These are phyloP conservation scores for Sphaerulina vaccinii DNA, from an alignment of 2,329 filamentous ascomycete genomes.

Conservation along the genomic window DNA sequence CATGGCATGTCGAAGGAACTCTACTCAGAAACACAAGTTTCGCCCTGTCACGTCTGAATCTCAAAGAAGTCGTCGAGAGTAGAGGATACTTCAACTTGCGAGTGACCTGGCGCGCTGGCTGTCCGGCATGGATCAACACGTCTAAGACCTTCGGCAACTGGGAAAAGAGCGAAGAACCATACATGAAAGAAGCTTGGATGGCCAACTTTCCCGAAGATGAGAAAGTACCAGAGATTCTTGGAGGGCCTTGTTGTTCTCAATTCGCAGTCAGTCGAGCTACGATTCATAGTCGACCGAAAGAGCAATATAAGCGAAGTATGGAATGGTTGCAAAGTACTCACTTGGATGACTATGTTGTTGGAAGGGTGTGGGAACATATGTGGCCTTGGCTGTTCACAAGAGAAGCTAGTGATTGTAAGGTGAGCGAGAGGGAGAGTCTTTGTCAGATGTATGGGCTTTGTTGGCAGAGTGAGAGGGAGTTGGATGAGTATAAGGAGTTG, in stretches of 20 bases:
- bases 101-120: conserved; percentile 23
- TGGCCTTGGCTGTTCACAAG: conserved; percentile 26
- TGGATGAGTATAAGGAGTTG: conserved; percentile 21
- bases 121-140: conserved; percentile 26
- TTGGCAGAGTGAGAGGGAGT: conserved; percentile 5
- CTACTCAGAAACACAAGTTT: conserved; percentile 19
- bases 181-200: no score
- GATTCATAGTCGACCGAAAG: conserved; percentile 13
- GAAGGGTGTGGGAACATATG: conserved; percentile 28
- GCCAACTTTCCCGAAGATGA: conserved; percentile 15
- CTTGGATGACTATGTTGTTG: conserved; percentile 20
- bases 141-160: conserved; percentile 24
- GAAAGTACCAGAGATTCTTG: conserved; percentile 22
- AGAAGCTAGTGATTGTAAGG: conserved; percentile 18
- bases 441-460: conserved; percentile 26
- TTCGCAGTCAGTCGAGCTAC: conserved; percentile 23
- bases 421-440: conserved; percentile 16
- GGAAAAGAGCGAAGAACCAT: no score
- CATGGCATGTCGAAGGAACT: conserved; percentile 25
- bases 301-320: conserved; percentile 19
- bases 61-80: conserved; percentile 20
- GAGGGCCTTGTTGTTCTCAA: conserved; percentile 27
- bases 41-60: conserved; percentile 20
- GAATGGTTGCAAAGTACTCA: conserved; percentile 17
- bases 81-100: conserved; percentile 26